Evolutionary conservation across 2,329 filamentous ascomycete genomes (phyloP), one percentile per base, ranked within the genome.

Genomic region (Pseudogymnoascus sp.): DNA sequence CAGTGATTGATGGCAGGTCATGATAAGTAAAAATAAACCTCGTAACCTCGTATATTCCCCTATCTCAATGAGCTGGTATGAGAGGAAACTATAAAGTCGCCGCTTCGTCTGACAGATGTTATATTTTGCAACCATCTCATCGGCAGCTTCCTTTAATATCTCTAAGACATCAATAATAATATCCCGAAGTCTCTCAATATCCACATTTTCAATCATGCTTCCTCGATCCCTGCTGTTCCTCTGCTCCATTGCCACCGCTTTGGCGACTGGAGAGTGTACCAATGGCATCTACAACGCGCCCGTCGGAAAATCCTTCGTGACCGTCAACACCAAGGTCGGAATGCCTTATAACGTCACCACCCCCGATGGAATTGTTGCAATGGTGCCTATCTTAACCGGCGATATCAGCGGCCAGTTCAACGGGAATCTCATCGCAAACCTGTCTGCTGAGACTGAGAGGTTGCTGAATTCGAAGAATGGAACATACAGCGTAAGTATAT

Each of bases 401-500:
- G 5, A 57, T 18, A 34, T 57, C n/a, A 57, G n/a, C 3, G 51
- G 51, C 16, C 26, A 57, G 29, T 57, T 57, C 29, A 57, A 34
- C 10, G 51, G 51, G 8, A 4, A 34, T 4, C 26, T 57, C 12
- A 34, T 57, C 51, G 2, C 51, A 21, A 57, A 57, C 2, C 26
- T 57, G n/a, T 57, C 51, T 57, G 51, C 51, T 14, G 51, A 34
- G 51, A 57, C 51, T 18, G 51, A 57, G 51, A 57, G 29, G n/a
- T 18, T 57, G 51, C 16, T 57, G 11, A 14, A 34, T 57, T 34
- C 51, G 8, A 57, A 57, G 8, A 57, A 8, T 34, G 51, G 26
- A 7, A 57, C 51, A 34, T 57, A 57, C n/a, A 57, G 51, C 7
- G 51, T 57, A 10, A 34, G 51, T 57, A 21, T 31, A 14, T 57